Base-by-base conservation (phyloP, 441 rosid species). In the Geranium incanum region DNA sequence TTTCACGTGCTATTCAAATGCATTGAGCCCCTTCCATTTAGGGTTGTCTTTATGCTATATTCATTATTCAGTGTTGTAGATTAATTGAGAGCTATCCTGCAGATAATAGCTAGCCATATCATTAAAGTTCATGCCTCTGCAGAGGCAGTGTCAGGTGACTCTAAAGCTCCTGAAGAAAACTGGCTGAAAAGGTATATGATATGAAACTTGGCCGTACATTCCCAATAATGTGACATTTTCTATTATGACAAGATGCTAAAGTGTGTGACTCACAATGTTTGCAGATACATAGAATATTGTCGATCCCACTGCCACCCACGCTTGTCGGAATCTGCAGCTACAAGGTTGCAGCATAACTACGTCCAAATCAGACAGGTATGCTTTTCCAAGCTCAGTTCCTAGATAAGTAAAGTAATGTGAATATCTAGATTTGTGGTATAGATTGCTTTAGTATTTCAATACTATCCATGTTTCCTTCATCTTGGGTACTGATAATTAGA, bases 101-200 rank as follows among this genome's bases (percentile, higher is more conserved):
- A 94, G 99, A 79, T 84, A 71, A 94, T 94, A 81, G 97, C 97
- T 70, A 89, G 88, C 83, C 97, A 92, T 79, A 86, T 94, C 73
- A 94, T 94, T 78, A 94, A 82, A 84, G 83, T 94, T 48, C 99
- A 92, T 81, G 99, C 99, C 68, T 92, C 99, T 80, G 97, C 95
- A 1, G 86, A 79, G 79, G 79, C 84, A 70, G 73, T 77, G 62
- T 80, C 92, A 0, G 78, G 71, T 19, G 93, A 95, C 63, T 76
- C 68, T 75, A 84, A 69, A 79, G 68, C 37, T 81, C 70, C 89
- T 81, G 97, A 90, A 88, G 93, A 90, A 71, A 95, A 90, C 72
- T 95, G 97, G 99, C 86, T 95, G 70, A 92, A 90, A 84, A 90
- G 97, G 97, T 94, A 74, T 39, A 62, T 65, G 68, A 73, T 52